A percentile compares a stretch with the other conserved stretches of the same genome.
Conservation (phyloP, 345 rosid genomes). For the Anacardium occidentale region DNA sequence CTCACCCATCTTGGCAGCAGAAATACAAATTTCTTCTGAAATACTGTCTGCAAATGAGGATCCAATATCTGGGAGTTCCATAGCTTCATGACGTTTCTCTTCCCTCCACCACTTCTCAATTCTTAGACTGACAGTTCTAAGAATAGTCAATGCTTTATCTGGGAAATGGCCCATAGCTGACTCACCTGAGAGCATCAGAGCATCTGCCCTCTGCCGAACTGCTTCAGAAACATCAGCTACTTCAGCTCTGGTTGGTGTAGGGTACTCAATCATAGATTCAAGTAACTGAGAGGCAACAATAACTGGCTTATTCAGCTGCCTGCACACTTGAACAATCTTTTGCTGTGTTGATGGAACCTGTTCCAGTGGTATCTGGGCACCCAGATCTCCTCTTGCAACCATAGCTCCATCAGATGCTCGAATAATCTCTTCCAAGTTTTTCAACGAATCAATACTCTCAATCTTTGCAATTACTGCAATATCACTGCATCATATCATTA, state of each 20-base stretch:
- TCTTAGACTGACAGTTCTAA: constrained; percentile 14
- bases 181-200: constrained; percentile 29
- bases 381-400: constrained; percentile 28
- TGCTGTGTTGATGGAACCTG: constrained; percentile 19
- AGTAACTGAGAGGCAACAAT: constrained; percentile 30
- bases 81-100: neutral
- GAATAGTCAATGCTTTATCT: constrained; percentile 19
- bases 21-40: constrained; percentile 93
- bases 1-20: constrained; percentile 99
- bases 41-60: constrained; percentile 72
- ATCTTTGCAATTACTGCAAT: constrained; percentile 56
- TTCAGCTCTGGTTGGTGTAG: constrained; percentile 30
- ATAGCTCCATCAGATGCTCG: constrained; percentile 34
- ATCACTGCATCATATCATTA: constrained; percentile 35
- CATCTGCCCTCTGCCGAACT: constrained; percentile 28
- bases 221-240: constrained; percentile 30
- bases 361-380: constrained; percentile 26
- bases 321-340: constrained; percentile 19
- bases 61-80: constrained; percentile 41
- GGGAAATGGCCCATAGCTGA: constrained; percentile 26
- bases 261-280: constrained; percentile 29
- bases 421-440: constrained; percentile 54
- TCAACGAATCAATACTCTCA: constrained; percentile 55
- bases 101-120: constrained; percentile 17
- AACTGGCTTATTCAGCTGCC: constrained; percentile 25